Evolutionary conservation across 345 rosid genomes (phyloP), one percentile per base, ranked within the genome.

Genomic region (Heritiera fomes): DNA sequence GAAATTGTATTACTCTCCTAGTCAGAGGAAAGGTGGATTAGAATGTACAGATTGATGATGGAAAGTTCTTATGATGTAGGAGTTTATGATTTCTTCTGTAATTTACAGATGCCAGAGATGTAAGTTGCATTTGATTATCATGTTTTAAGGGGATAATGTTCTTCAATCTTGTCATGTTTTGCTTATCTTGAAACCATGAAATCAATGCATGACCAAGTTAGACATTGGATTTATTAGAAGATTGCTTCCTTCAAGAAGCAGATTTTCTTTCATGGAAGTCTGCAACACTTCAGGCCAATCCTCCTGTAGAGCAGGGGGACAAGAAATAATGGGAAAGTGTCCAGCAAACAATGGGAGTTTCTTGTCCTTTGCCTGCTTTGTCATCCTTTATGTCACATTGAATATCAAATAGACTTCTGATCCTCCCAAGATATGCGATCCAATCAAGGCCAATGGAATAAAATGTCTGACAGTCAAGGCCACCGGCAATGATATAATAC

Each of bases 11-110:
- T 18, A 53, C 55, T 55, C 53, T 49, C 61, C 8, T 28, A 23
- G 38, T 52, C 46, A 56, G 71, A 34, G 15, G 65, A 59, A 46
- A 55, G 60, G 4, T 28, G 75, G 47, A 62, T 55, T 62, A 56
- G 53, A 53, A 60, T 86, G 91, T 88, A 86, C 83, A 88, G 89
- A 82, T 83, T 80, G 79, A 83, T 65, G 67, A 71, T 78, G 68
- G 67, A 43, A 78, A 34, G 38, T 17, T 18, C 28, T 53, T 76
- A 72, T 61, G 75, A 66, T 71, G 75, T 75, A 79, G 60, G 65
- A 80, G 75, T 78, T 78, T 58, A 34, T 71, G 70, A 49, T 75
- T 7, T 56, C 9, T 79, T 58, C 17, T 79, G 83, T 77, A 80
- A 70, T 80, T 82, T 74, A 77, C 64, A 32, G 72, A 59, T 32